These are phyloP conservation scores for Scutellaria barbata DNA, from an alignment of 257 asterid genomes.

Conservation along the genomic window DNA sequence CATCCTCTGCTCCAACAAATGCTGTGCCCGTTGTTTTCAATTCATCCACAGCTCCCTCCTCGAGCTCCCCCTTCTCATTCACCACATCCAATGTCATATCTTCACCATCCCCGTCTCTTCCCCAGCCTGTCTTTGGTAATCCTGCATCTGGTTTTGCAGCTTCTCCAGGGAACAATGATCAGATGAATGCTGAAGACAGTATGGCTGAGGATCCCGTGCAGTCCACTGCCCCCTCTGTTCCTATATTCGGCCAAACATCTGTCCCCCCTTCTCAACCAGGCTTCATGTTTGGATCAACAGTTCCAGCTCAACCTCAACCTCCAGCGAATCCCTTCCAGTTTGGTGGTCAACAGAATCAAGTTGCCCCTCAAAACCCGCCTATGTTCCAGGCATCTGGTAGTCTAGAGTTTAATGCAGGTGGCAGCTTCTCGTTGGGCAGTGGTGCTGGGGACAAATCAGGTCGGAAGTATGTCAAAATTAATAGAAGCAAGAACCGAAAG, in stretches of 20 bases:
- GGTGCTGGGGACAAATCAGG: slow-evolving; percentile 58
- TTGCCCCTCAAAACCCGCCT: slow-evolving; percentile 44
- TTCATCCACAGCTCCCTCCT: slow-evolving; percentile 33
- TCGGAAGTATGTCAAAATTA: slow-evolving; percentile 47
- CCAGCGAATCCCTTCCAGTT: slow-evolving; percentile 50
- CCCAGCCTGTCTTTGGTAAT: slow-evolving; percentile 41
- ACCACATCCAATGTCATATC: slow-evolving; percentile 43
- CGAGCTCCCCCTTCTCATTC: slow-evolving; percentile 49
- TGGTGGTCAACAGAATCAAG: slow-evolving; percentile 61
- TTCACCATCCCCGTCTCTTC: slow-evolving; percentile 30
- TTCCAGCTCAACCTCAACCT: slow-evolving; percentile 33
- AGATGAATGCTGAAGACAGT: slow-evolving; percentile 74
- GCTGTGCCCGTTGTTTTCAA: too few species aligned
- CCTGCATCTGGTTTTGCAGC: slow-evolving; percentile 41
- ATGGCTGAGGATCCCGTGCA: slow-evolving; percentile 87
- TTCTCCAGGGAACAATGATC: slow-evolving; percentile 54
- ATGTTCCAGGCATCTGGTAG: slow-evolving; percentile 61
- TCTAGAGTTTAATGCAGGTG: slow-evolving; percentile 60
- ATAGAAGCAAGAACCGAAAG: slow-evolving; percentile 52
- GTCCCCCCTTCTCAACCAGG: slow-evolving; percentile 52
- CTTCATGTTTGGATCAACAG: slow-evolving; percentile 53
- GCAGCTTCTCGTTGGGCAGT: slow-evolving; percentile 80
- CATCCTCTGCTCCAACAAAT: neutral
- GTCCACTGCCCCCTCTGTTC: slow-evolving; percentile 41
- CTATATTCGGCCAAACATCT: slow-evolving; percentile 55